phyloP scores from a whole-genome alignment of 345 rosid species.

The Arabis hirsuta region DNA sequence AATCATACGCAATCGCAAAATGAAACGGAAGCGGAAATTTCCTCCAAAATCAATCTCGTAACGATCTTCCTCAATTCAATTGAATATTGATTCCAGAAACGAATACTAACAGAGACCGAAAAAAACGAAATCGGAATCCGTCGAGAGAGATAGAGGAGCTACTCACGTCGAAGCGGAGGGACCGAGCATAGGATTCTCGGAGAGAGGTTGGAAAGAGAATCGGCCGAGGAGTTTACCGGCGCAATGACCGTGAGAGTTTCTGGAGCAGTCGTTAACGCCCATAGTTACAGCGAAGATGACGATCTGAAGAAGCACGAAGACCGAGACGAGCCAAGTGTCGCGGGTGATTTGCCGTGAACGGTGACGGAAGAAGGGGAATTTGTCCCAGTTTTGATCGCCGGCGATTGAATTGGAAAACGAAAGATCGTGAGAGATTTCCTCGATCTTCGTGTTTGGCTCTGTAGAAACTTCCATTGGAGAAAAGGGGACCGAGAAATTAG shows the following conservation, averaged over 20 bases:
- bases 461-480: conserved; percentile 32
- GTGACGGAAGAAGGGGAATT: conserved; percentile 67
- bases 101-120: background rate
- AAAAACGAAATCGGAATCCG: background rate
- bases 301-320: conserved; percentile 75
- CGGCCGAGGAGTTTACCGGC: conserved; percentile 50
- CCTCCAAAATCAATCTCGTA: conserved; percentile 4
- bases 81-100: conserved; percentile 10
- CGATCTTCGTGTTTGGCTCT: conserved; percentile 37
- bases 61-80: background rate
- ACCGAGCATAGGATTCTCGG: conserved; percentile 88
- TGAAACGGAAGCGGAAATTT: background rate
- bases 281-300: conserved; percentile 66
- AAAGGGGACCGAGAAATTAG: conserved; percentile 21
- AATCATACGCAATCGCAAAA: conserved; percentile 2
- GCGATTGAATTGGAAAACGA: conserved; percentile 25
- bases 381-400: conserved; percentile 37
- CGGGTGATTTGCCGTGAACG: conserved; percentile 58
- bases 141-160: background rate
- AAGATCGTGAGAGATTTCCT: conserved; percentile 34
- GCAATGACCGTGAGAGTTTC: conserved; percentile 62
- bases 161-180: conserved; percentile 84
- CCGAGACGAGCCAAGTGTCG: conserved; percentile 81
- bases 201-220: conserved; percentile 76
- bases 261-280: conserved; percentile 64